A percentile compares a stretch with the other conserved stretches of the same genome.
Evolutionary conservation across 2,329 filamentous ascomycete genomes (phyloP).

Genomic region (Fusarium sp.): DNA sequence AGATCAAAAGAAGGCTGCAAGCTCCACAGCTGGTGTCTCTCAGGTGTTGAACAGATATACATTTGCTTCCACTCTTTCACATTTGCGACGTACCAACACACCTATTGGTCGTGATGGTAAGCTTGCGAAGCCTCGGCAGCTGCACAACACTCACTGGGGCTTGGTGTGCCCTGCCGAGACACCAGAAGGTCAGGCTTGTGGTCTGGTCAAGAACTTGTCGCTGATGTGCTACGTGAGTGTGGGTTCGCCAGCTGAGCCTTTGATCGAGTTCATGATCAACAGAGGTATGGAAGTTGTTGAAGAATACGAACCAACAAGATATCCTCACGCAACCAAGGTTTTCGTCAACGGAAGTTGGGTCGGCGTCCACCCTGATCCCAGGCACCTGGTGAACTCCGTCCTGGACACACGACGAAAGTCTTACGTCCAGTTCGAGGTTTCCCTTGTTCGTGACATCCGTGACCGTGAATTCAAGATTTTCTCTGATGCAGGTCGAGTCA

Average conservation of each 20-base stretch:
- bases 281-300: conserved; percentile 96
- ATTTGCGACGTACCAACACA: conserved; percentile 96
- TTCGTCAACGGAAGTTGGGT: conserved; percentile 99
- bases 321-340: conserved; percentile 94
- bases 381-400: conserved; percentile 83
- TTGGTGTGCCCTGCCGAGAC: conserved; percentile 98
- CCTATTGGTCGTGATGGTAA: conserved; percentile 97
- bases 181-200: conserved; percentile 97
- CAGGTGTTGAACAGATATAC: conserved; percentile 98
- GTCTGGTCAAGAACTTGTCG: conserved; percentile 96
- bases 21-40: conserved; percentile 94
- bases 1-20: conserved; percentile 97
- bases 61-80: conserved; percentile 94
- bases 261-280: conserved; percentile 86
- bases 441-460: conserved; percentile 93
- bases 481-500: conserved; percentile 94
- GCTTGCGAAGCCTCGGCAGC: conserved; percentile 94
- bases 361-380: conserved; percentile 90
- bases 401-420: conserved; percentile 81
- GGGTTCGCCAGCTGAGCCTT: conserved; percentile 91
- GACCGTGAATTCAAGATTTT: conserved; percentile 99
- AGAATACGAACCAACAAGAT: conserved; percentile 87
- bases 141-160: conserved; percentile 96
- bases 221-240: conserved; percentile 99
- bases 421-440: conserved; percentile 91